Base-by-base conservation (phyloP, 2,329 filamentous ascomycete species). In the Colletotrichum spaethianum region DNA sequence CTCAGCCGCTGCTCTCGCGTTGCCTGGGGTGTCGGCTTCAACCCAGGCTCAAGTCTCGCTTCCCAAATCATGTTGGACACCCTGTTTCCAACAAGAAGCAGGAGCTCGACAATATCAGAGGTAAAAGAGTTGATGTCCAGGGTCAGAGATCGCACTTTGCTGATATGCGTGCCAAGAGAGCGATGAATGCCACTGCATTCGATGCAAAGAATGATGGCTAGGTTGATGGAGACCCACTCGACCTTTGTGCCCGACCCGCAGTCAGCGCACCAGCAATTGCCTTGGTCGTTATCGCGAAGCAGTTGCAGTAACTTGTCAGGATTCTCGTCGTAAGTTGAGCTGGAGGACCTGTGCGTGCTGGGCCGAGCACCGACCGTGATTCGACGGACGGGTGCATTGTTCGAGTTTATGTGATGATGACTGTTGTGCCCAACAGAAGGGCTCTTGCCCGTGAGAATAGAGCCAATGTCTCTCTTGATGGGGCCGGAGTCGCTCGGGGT, bases 51-150 rank as follows among this genome's bases (percentile, higher is more conserved):
- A 31, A 98, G 87, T 73, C 86, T 93, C 18, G 95, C 92, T 84
- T 99, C 96, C 94, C 95, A 99, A 26, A 99, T 88, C 92, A 96
- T 96, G 82, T 99, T 99, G 77, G 95, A 96, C 63, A 98, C 91
- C 62, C 95, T 91, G 80, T 99, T 99, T 74, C 97, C 97, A 74
- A 99, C 91, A 70, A 96, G 91, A 70, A 98, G 86, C 52, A 99
- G 88, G 59, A 99, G 89, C 80, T 99, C 97, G 80, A 99, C 93
- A 80, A 98, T 97, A 85, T 99, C 97, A 77, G 94, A 93, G 4
- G 96, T 98, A 81, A 99, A 99, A 0, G 95, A 98, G 65, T 94
- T 95, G 75, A 97, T 97, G 80, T 99, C 96, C 52, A 99, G 88
- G 0, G 96, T 99, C 52, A 99, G 88, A 16, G 96, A 98, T 65